Conservation (phyloP, 164 flowering plant species). For the Paratinospora sagittata region DNA sequence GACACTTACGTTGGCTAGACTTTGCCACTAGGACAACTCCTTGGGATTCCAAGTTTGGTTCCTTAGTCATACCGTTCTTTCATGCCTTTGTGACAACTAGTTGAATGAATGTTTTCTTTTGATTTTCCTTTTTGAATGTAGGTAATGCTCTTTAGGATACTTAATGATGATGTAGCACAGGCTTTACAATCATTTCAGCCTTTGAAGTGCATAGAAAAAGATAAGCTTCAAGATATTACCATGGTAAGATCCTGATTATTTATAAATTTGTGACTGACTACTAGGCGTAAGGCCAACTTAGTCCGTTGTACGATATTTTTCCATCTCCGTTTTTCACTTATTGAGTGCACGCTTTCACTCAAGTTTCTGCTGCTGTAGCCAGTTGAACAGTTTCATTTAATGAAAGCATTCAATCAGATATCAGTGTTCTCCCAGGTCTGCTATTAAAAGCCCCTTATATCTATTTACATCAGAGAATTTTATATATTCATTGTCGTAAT, state of each 20-base stretch:
- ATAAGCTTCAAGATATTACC: conserved; percentile 13
- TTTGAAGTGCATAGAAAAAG: conserved; percentile 11
- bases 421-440: conserved; percentile 21
- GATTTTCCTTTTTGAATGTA: conserved; percentile 9
- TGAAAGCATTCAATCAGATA: conserved; percentile 17
- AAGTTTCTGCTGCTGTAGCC: conserved; percentile 15
- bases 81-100: not conserved
- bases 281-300: not conserved
- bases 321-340: not conserved
- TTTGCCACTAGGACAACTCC: too few relatives aligned
- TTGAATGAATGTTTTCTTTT: not conserved
- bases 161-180: conserved; percentile 16
- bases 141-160: conserved; percentile 23
- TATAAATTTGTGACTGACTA: not conserved
- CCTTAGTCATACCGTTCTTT: not conserved
- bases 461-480: not conserved
- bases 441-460: not conserved
- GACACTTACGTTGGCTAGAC: too few relatives aligned
- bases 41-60: too few relatives aligned
- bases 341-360: not conserved
- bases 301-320: not conserved
- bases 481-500: not conserved
- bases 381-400: conserved; percentile 16
- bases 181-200: conserved; percentile 11
- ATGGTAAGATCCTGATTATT: conserved; percentile 14